A percentile compares a stretch with the other conserved stretches of the same genome.
phyloP scores from a whole-genome alignment of 108 stramenopile species.

The Aurantiochytrium sp. region DNA sequence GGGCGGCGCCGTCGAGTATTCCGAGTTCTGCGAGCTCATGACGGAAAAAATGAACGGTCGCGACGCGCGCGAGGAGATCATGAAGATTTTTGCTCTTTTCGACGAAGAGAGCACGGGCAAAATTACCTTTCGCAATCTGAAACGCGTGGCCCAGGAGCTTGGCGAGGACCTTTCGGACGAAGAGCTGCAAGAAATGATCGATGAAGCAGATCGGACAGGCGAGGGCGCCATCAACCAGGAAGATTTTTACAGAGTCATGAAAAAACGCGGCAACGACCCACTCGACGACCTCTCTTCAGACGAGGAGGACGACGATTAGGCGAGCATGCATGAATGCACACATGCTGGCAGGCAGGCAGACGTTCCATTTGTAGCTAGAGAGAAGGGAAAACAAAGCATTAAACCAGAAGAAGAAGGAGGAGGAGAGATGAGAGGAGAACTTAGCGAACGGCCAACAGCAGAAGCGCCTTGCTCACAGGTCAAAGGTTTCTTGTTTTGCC shows the following conservation, averaged over 20 bases:
- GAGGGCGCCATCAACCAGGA: constrained; percentile 65
- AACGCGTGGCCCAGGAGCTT: constrained; percentile 74
- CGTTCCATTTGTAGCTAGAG: too few relatives aligned
- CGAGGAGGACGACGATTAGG: not conserved
- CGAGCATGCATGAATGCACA: not conserved
- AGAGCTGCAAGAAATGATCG: constrained; percentile 80
- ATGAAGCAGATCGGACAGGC: constrained; percentile 61
- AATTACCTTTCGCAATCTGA: constrained; percentile 73
- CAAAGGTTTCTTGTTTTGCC: not conserved
- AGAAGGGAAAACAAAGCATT: too few relatives aligned
- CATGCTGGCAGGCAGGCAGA: too few relatives aligned
- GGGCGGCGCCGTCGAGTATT: constrained; percentile 67
- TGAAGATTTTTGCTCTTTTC: constrained; percentile 74
- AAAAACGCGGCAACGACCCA: constrained; percentile 47
- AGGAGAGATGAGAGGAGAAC: not conserved
- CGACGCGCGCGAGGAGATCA: constrained; percentile 67
- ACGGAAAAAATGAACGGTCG: constrained; percentile 57
- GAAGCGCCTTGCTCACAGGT: not conserved
- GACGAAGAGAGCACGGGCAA: constrained; percentile 78
- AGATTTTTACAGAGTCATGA: constrained; percentile 78
- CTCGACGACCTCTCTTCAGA: not conserved
- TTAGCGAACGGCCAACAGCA: not conserved
- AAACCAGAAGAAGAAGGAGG: not conserved
- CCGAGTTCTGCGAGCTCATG: constrained; percentile 69
- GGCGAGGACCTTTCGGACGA: constrained; percentile 79